phyloP scores from a whole-genome alignment of 371 early-diverging fungal genomes.

The Basidiobolus meristosporus region DNA sequence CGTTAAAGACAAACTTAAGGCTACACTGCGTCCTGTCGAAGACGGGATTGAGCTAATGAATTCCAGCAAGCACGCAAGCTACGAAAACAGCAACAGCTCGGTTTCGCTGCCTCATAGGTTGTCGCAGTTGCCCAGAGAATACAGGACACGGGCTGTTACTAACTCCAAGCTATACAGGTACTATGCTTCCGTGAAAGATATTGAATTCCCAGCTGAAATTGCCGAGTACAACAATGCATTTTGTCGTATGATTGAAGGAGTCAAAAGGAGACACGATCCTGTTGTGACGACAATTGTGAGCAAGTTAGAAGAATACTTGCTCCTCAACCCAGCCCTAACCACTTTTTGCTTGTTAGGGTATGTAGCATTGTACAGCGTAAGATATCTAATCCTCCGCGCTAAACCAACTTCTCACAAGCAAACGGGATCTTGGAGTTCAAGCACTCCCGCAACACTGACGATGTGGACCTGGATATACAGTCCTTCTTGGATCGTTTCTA shows the following conservation, averaged over 20 bases:
- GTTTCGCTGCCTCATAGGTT: conserved; percentile 6
- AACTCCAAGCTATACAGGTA: conserved; percentile 17
- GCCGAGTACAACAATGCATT: conserved; percentile 60
- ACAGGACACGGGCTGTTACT: too few relatives aligned
- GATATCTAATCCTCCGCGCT: too few relatives aligned
- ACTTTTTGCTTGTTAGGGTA: too few relatives aligned
- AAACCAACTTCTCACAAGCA: conserved; percentile 31
- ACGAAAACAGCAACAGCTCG: conserved; percentile 2
- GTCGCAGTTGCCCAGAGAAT: neutral
- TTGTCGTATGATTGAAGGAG: conserved; percentile 65
- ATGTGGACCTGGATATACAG: conserved; percentile 70
- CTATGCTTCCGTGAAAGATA: conserved; percentile 28
- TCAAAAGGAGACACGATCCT: conserved; percentile 87
- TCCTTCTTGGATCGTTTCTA: conserved; percentile 92
- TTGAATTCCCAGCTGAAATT: conserved; percentile 49
- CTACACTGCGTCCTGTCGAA: neutral
- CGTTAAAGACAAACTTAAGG: conserved; percentile 8
- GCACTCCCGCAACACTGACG: conserved; percentile 25
- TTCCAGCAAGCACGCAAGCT: conserved; percentile 1
- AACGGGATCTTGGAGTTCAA: conserved; percentile 90
- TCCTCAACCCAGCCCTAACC: too few relatives aligned
- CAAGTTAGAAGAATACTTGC: conserved; percentile 1
- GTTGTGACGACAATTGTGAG: conserved; percentile 70
- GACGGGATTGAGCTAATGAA: too few relatives aligned
- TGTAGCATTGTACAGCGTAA: too few relatives aligned